Conservation (phyloP, 805 yeast species). For the Myxozyma sirexii region DNA sequence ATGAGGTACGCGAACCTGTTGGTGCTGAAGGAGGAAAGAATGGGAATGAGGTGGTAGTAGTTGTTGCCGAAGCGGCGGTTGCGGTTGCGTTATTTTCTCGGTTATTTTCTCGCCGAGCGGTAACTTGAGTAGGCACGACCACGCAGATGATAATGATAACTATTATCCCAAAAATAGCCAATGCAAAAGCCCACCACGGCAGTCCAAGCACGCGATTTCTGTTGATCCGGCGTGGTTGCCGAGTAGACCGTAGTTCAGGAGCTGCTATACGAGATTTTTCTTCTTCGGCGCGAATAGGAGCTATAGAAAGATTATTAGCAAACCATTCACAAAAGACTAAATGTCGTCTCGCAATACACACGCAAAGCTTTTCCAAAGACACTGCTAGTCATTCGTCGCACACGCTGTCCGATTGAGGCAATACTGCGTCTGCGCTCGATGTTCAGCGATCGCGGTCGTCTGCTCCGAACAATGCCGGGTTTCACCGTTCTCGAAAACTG, state of each 20-base stretch:
- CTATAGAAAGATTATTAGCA: neutral
- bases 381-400: conserved; percentile 10
- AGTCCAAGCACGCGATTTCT: conserved; percentile 18
- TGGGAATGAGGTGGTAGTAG: neutral
- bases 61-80: neutral
- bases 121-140: conserved; percentile 30
- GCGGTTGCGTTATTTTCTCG: neutral
- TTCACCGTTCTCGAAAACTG: neutral
- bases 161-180: neutral
- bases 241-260: neutral
- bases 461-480: conserved; percentile 22
- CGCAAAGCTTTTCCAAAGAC: conserved; percentile 3
- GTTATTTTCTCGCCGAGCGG: neutral
- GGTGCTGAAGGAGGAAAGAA: neutral
- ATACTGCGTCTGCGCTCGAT: conserved; percentile 9
- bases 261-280: neutral
- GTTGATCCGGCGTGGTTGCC: neutral
- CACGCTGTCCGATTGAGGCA: conserved; percentile 1
- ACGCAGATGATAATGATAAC: conserved; percentile 16
- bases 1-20: neutral
- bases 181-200: conserved; percentile 23
- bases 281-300: conserved; percentile 3
- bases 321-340: neutral
- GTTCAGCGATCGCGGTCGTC: conserved; percentile 21
- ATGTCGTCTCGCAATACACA: neutral